Percentiles rank a stretch among this genome's conserved stretches.
phyloP scores from a whole-genome alignment of 108 stramenopile species.

The Pseudonitzschia delicatissima region DNA sequence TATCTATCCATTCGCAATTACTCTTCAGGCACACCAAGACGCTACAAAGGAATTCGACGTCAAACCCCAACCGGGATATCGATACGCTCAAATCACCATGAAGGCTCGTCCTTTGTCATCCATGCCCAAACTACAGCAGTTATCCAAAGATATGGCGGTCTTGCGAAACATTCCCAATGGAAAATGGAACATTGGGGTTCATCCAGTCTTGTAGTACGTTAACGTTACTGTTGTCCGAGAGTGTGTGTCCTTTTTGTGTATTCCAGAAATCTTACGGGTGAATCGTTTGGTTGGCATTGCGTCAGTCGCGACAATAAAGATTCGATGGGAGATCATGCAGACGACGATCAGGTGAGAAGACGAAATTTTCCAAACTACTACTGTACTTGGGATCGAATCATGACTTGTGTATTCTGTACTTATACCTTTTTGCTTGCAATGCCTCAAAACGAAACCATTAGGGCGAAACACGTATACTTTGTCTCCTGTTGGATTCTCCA shows the following conservation, averaged over 20 bases:
- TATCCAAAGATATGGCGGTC: slow-evolving; percentile 15
- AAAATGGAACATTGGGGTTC: slow-evolving; percentile 8
- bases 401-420: not conserved
- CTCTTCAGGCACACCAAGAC: not conserved
- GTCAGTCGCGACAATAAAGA: slow-evolving; percentile 36
- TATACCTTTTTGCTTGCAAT: not conserved
- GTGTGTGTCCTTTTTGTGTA: too few species aligned
- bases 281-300: not conserved
- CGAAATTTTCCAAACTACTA: too few species aligned
- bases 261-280: not conserved
- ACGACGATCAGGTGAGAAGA: slow-evolving; percentile 49
- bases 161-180: not conserved
- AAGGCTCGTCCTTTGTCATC: slow-evolving; percentile 25
- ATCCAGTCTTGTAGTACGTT: slow-evolving; percentile 5
- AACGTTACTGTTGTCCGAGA: not conserved
- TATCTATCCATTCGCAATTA: too few species aligned
- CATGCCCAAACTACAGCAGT: slow-evolving; percentile 13
- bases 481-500: slow-evolving; percentile 12
- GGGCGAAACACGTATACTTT: slow-evolving; percentile 20
- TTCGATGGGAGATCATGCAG: slow-evolving; percentile 57
- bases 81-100: slow-evolving; percentile 27
- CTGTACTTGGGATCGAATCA: not conserved
- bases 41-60: not conserved
- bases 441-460: not conserved
- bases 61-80: slow-evolving; percentile 27